phyloP scores from a whole-genome alignment of 2,329 filamentous ascomycete species.

The Trichoderma gracile region DNA sequence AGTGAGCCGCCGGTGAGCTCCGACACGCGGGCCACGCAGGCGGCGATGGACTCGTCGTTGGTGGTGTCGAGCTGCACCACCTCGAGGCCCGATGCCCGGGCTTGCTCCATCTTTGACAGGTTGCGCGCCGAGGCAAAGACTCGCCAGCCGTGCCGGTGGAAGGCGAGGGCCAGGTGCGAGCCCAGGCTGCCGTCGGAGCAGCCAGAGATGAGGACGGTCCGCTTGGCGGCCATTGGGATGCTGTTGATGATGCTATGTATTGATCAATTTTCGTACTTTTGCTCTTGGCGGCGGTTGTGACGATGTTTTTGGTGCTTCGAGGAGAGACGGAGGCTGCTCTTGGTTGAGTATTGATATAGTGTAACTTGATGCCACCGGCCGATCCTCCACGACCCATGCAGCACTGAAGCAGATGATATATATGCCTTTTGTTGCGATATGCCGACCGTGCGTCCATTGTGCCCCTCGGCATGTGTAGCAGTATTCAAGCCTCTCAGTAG shows the following conservation, averaged over 20 bases:
- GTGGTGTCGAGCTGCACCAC: conserved; percentile 33
- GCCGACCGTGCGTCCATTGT: too few species aligned
- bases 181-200: conserved; percentile 40
- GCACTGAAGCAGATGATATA: neutral
- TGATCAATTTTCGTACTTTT: neutral
- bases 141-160: conserved; percentile 33
- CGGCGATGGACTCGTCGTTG: conserved; percentile 30
- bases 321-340: neutral
- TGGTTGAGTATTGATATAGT: neutral
- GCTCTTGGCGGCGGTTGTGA: neutral
- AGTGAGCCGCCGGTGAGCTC: conserved; percentile 32
- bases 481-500: too few species aligned
- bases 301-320: neutral
- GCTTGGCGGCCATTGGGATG: conserved; percentile 7
- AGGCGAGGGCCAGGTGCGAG: conserved; percentile 35
- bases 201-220: conserved; percentile 39
- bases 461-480: too few species aligned
- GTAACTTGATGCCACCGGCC: neutral
- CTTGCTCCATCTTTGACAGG: conserved; percentile 30
- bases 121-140: conserved; percentile 39
- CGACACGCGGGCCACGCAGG: conserved; percentile 27
- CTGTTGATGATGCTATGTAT: neutral
- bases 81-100: conserved; percentile 29
- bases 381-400: neutral
- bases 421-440: too few species aligned